Conservation (phyloP, 2,329 filamentous ascomycete species). For the Rutstroemia sp. region DNA sequence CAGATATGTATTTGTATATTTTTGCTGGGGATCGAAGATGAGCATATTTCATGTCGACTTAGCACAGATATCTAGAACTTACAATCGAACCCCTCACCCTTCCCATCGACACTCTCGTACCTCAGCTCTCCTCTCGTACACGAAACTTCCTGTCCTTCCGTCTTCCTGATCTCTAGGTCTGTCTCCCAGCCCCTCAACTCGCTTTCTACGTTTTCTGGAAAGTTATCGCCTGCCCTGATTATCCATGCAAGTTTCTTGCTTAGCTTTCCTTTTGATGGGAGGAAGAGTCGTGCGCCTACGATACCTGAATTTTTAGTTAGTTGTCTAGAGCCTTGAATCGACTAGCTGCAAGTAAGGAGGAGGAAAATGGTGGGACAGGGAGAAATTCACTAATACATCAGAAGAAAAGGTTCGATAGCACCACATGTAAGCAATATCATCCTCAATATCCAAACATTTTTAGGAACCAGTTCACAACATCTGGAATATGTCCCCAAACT, state of each 20-base stretch:
- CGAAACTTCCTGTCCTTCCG: neutral
- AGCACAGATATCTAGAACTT: neutral
- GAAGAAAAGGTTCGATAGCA: no score
- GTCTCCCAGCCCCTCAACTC: neutral
- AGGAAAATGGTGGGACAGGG: no score
- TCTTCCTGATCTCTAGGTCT: neutral
- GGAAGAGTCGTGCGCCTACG: slow-evolving; percentile 1
- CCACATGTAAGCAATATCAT: no score
- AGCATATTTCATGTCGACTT: neutral
- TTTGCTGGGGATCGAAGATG: neutral
- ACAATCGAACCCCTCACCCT: neutral
- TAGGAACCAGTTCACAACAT: no score
- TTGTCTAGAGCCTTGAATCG: no score
- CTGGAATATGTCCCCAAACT: no score
- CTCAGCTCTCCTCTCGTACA: slow-evolving; percentile 1
- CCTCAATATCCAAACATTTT: no score
- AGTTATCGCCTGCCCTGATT: neutral
- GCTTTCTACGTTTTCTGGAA: neutral
- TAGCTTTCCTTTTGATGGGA: neutral
- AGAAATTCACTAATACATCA: no score
- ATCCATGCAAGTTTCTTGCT: neutral
- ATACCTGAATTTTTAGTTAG: neutral
- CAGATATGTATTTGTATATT: neutral
- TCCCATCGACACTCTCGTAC: neutral
- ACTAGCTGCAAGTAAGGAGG: no score